phyloP scores from a whole-genome alignment of 306 rosid genomes.

The Cyclanthera cordifolia region DNA sequence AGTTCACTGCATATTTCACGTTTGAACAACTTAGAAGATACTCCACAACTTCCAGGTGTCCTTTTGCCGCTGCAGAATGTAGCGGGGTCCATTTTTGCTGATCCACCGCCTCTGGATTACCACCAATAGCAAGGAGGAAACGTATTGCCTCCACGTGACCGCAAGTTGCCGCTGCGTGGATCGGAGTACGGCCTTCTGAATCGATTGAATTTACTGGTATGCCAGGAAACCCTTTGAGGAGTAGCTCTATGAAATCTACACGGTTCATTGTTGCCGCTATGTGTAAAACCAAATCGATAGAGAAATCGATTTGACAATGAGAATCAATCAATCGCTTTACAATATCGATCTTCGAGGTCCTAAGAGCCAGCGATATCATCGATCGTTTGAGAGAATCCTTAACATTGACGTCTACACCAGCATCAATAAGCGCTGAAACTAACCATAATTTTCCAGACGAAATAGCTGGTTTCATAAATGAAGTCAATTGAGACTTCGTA shows the following conservation, averaged over 20 bases:
- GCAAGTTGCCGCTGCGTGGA: conserved; percentile 47
- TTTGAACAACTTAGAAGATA: conserved; percentile 39
- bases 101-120: conserved; percentile 34
- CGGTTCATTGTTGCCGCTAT: conserved; percentile 41
- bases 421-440: conserved; percentile 36
- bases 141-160: conserved; percentile 39
- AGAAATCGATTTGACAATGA: conserved; percentile 23
- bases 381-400: conserved; percentile 30
- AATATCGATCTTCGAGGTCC: conserved; percentile 26
- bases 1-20: conserved; percentile 35
- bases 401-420: conserved; percentile 40
- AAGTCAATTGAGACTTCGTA: conserved; percentile 31
- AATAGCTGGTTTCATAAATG: conserved; percentile 33
- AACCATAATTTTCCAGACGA: conserved; percentile 24
- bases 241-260: conserved; percentile 43
- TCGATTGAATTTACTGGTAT: conserved; percentile 33
- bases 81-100: conserved; percentile 47
- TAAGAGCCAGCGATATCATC: conserved; percentile 32
- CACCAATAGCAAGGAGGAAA: conserved; percentile 39
- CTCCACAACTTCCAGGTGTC: conserved; percentile 39
- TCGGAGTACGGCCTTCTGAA: conserved; percentile 36
- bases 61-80: conserved; percentile 53
- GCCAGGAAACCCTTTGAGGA: conserved; percentile 7
- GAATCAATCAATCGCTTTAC: conserved; percentile 39
- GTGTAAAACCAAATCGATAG: conserved; percentile 34